Evolutionary conservation across 2,329 filamentous ascomycete genomes (phyloP).

Genomic region (Endothia cerciana): DNA sequence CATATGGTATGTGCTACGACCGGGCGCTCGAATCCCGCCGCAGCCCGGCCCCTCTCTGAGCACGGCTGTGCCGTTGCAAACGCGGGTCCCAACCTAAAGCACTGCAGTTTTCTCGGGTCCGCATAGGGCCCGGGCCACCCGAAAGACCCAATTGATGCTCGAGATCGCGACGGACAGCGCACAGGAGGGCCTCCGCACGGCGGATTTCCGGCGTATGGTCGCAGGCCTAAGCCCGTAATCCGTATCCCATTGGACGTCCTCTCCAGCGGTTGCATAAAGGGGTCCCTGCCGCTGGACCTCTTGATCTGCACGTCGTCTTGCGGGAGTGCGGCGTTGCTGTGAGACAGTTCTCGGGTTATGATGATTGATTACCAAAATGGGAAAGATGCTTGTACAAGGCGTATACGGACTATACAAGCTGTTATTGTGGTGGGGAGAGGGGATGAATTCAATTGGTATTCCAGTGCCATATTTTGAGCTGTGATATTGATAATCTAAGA

Average conservation of each 20-base stretch:
- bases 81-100: no score
- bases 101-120: no score
- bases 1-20: no score
- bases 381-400: not conserved
- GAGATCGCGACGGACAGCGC: no score
- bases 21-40: no score
- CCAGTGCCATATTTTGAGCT: not conserved
- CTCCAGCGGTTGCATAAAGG: not conserved
- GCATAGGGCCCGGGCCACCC: no score
- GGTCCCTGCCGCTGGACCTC: not conserved
- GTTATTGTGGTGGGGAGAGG: not conserved
- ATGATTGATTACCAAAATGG: not conserved
- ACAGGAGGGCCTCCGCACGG: not conserved
- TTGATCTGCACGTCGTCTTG: not conserved
- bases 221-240: not conserved
- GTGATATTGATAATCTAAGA: slow-evolving; percentile 2
- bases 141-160: no score
- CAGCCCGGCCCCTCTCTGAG: no score
- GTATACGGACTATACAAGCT: no score
- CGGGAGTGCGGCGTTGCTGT: not conserved
- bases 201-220: not conserved
- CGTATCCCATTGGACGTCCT: no score
- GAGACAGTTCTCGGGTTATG: not conserved
- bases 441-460: not conserved
- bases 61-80: no score